These are phyloP conservation scores for Boechera stricta DNA, from an alignment of 345 rosid genomes.

Conservation along the genomic window DNA sequence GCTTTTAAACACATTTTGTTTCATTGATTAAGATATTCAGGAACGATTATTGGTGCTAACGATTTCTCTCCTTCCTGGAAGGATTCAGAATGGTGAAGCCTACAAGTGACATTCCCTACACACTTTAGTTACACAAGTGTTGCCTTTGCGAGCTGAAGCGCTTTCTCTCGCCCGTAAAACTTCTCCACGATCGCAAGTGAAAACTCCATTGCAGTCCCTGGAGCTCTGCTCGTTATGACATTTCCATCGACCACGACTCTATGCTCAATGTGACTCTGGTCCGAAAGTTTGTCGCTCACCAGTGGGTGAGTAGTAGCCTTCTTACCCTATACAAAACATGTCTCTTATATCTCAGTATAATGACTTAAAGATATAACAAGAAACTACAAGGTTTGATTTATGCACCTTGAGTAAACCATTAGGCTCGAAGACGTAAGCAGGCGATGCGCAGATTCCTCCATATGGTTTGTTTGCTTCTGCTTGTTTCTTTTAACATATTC, in stretches of 20 bases:
- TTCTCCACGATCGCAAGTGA: constrained; percentile 89
- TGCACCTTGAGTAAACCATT: constrained; percentile 88
- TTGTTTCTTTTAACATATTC: constrained; percentile 76
- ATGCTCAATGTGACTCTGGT: constrained; percentile 69
- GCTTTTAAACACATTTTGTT: no score
- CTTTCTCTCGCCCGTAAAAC: constrained; percentile 75
- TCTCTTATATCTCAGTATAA: constrained; percentile 16
- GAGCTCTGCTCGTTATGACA: constrained; percentile 90
- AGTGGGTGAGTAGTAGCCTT: constrained; percentile 88
- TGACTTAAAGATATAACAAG: background rate
- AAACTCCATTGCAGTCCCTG: constrained; percentile 92
- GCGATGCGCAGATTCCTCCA: constrained; percentile 96
- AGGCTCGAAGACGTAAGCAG: constrained; percentile 81
- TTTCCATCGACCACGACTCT: constrained; percentile 93
- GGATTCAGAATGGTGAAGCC: no score
- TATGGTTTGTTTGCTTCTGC: constrained; percentile 72
- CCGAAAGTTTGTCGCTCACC: constrained; percentile 74
- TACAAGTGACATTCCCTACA: no score
- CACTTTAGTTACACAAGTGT: constrained; percentile 50
- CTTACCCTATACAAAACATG: constrained; percentile 67
- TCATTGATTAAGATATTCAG: no score
- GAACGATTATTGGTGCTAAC: no score
- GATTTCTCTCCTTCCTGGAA: no score
- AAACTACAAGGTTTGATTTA: background rate
- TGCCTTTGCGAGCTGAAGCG: constrained; percentile 71